Conservation (phyloP, 768 basidiomycete genomes). For the Boletus edulis region DNA sequence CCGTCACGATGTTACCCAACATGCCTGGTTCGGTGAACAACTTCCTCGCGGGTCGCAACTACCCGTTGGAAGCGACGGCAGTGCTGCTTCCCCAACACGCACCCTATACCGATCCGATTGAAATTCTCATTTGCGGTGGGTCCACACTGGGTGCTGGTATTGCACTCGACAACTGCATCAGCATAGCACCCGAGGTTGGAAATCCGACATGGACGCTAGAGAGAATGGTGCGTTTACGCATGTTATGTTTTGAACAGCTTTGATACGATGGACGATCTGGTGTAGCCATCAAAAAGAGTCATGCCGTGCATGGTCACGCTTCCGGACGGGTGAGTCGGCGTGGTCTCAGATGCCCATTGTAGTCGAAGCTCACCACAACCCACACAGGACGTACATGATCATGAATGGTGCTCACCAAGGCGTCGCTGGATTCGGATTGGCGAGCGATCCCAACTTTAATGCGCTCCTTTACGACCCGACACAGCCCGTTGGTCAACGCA, state of each 20-base stretch:
- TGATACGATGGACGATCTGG: neutral
- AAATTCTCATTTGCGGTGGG: constrained; percentile 73
- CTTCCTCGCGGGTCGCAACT: constrained; percentile 71
- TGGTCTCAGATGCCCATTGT: too few species aligned
- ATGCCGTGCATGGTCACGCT: constrained; percentile 74
- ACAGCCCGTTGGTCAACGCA: constrained; percentile 53
- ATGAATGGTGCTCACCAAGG: constrained; percentile 72
- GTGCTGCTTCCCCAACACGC: constrained; percentile 67
- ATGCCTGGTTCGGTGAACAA: constrained; percentile 73
- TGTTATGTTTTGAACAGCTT: neutral
- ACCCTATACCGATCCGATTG: constrained; percentile 73
- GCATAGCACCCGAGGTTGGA: constrained; percentile 59
- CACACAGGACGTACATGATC: constrained; percentile 72
- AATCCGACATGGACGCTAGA: constrained; percentile 70
- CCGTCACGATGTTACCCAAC: constrained; percentile 60
- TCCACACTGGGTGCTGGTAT: constrained; percentile 52
- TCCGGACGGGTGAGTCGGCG: constrained; percentile 37
- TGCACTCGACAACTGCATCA: constrained; percentile 68
- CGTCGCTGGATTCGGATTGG: constrained; percentile 72
- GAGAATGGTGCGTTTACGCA: constrained; percentile 59
- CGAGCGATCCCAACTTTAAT: constrained; percentile 55
- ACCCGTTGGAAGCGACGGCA: constrained; percentile 72
- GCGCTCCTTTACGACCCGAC: constrained; percentile 73
- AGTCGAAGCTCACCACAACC: neutral
- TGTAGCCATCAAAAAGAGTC: constrained; percentile 66